Conservation (phyloP, 2,329 filamentous ascomycete genomes). For the Tolypocladium pustulatum region DNA sequence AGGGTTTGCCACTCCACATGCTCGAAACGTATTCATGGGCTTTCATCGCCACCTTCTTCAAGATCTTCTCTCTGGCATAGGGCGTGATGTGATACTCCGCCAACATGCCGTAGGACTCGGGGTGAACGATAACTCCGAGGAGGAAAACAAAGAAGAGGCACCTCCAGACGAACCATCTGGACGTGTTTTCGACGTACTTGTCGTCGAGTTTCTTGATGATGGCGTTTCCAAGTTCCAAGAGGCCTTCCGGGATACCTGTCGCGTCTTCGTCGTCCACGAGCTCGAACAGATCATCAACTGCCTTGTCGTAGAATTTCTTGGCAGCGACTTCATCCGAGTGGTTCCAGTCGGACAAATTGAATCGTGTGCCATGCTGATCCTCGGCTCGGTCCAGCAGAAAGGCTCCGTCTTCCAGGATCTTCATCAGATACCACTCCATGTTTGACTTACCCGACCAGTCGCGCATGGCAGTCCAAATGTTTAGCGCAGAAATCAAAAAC, state of each 20-base stretch:
- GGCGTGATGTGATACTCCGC: slow-evolving; percentile 88
- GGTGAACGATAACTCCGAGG: slow-evolving; percentile 73
- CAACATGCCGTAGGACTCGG: slow-evolving; percentile 72
- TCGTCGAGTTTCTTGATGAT: slow-evolving; percentile 68
- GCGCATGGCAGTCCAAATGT: slow-evolving; percentile 76
- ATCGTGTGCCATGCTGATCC: slow-evolving; percentile 61
- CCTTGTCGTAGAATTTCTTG: slow-evolving; percentile 79
- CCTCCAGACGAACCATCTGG: slow-evolving; percentile 76
- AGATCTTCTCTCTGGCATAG: slow-evolving; percentile 73
- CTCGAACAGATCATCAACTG: slow-evolving; percentile 72
- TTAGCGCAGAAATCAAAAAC: slow-evolving; percentile 74
- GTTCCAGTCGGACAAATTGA: slow-evolving; percentile 62
- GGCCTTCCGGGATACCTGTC: slow-evolving; percentile 76
- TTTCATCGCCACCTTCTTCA: slow-evolving; percentile 69
- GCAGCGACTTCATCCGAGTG: slow-evolving; percentile 72
- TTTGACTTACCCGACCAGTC: slow-evolving; percentile 85
- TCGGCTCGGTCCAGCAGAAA: slow-evolving; percentile 82
- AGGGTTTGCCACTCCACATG: slow-evolving; percentile 58
- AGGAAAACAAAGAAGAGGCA: slow-evolving; percentile 91
- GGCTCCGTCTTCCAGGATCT: slow-evolving; percentile 83
- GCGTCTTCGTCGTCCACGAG: slow-evolving; percentile 76
- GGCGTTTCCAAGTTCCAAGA: slow-evolving; percentile 74
- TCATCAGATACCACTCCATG: slow-evolving; percentile 91
- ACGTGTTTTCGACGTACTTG: slow-evolving; percentile 62
- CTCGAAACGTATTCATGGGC: slow-evolving; percentile 73